Conservation (phyloP, 169 alveolate species). For the Theileria orientalis region DNA sequence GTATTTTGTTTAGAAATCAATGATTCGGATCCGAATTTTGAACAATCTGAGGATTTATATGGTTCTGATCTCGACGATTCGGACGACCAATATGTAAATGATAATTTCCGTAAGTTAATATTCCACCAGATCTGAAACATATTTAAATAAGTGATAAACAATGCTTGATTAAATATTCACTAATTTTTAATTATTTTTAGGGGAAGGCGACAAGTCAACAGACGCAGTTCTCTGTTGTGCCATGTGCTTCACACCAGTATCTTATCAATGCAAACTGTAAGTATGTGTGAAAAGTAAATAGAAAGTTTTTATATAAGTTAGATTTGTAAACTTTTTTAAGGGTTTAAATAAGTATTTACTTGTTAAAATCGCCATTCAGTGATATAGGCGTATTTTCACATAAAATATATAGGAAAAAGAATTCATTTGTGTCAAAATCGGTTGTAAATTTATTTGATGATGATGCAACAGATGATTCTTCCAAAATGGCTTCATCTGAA, state of each 20-base stretch:
- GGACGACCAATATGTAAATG: conserved; percentile 45
- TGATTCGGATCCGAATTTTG: neutral
- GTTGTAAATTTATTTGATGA: neutral
- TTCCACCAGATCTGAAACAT: neutral
- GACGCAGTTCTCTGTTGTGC: conserved; percentile 65
- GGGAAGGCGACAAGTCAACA: conserved; percentile 20
- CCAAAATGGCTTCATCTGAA: neutral
- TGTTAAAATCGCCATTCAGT: too few species aligned
- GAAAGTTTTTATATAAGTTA: neutral
- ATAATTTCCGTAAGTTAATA: conserved; percentile 36
- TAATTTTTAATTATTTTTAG: too few species aligned
- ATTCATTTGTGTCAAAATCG: neutral
- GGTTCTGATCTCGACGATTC: conserved; percentile 58
- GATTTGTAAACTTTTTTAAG: too few species aligned
- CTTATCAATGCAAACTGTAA: conserved; percentile 50
- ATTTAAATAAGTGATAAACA: neutral
- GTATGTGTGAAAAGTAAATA: neutral
- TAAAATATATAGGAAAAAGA: neutral
- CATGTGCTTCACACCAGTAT: conserved; percentile 60
- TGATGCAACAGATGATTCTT: neutral
- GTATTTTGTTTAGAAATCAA: neutral
- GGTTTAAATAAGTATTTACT: too few species aligned
- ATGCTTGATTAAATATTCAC: conserved; percentile 8
- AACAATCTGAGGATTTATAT: conserved; percentile 39
- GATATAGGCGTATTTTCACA: neutral